A percentile compares a stretch with the other conserved stretches of the same genome.
Conservation (phyloP, 148 eudicot species). For the Gaultheria prostrata region DNA sequence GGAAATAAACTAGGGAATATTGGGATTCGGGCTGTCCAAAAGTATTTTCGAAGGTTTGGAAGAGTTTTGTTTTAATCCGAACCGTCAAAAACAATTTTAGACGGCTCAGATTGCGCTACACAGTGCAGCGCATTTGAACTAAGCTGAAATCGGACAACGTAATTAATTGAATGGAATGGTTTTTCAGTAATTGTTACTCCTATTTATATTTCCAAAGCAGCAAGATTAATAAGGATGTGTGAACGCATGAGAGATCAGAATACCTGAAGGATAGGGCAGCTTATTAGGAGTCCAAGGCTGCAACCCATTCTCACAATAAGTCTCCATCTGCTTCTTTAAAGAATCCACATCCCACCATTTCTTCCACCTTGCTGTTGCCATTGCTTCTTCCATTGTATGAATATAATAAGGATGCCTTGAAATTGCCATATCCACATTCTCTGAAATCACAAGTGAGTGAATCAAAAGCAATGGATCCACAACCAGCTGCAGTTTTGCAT, state of each 20-base stretch:
- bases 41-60: no score
- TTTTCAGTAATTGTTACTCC: not conserved
- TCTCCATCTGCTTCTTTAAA: constrained; percentile 72
- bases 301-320: constrained; percentile 81
- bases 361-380: constrained; percentile 92
- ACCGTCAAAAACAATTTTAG: no score
- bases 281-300: constrained; percentile 75
- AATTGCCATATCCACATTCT: constrained; percentile 79
- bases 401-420: constrained; percentile 67
- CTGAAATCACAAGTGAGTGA: constrained; percentile 62
- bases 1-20: no score
- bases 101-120: no score
- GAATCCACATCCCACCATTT: constrained; percentile 81
- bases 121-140: no score
- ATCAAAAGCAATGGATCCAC: constrained; percentile 84
- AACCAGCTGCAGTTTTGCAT: constrained; percentile 80
- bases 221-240: not conserved
- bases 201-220: not conserved
- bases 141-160: no score
- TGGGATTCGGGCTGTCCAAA: no score
- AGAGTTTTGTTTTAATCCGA: no score
- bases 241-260: no score
- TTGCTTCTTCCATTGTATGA: constrained; percentile 94
- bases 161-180: not conserved
- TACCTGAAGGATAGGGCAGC: constrained; percentile 88